Conservation (phyloP, 2,329 filamentous ascomycete genomes). For the Calonectria montana region DNA sequence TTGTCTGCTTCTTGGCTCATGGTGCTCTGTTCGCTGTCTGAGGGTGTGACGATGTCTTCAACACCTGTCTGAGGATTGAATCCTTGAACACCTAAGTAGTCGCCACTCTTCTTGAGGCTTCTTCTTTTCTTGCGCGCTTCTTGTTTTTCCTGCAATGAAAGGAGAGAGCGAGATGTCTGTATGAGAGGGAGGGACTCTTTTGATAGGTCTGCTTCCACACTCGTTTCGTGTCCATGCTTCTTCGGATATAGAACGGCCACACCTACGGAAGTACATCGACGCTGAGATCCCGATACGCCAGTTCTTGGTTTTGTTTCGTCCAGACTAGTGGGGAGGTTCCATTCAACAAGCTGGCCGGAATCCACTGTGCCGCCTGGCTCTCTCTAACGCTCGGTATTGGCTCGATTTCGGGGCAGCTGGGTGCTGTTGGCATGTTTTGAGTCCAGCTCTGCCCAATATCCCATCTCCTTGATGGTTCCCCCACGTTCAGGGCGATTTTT, state of each 20-base stretch:
- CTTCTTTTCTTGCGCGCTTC: slow-evolving; percentile 52
- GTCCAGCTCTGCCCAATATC: slow-evolving; percentile 46
- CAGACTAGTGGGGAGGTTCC: slow-evolving; percentile 50
- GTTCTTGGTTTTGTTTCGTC: slow-evolving; percentile 18
- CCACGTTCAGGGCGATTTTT: slow-evolving; percentile 62
- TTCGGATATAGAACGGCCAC: not conserved
- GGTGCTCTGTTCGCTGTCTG: slow-evolving; percentile 57
- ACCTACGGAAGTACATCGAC: not conserved
- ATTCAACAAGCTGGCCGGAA: slow-evolving; percentile 47
- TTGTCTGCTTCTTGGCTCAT: slow-evolving; percentile 45
- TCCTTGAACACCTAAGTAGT: slow-evolving; percentile 69
- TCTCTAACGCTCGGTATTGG: slow-evolving; percentile 23
- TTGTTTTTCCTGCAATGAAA: slow-evolving; percentile 45
- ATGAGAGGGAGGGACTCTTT: not conserved
- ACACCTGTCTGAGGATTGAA: slow-evolving; percentile 68
- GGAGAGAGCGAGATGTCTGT: not conserved
- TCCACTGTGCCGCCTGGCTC: slow-evolving; percentile 34
- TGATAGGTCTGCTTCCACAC: not conserved
- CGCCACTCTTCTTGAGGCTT: slow-evolving; percentile 64
- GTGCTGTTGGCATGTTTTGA: not conserved
- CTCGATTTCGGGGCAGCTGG: slow-evolving; percentile 9
- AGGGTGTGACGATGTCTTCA: slow-evolving; percentile 62
- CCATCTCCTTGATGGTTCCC: slow-evolving; percentile 54
- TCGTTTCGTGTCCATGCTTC: not conserved
- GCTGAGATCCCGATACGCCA: not conserved